Conservation (phyloP, 441 rosid species). For the Pelargonium hybrid region DNA sequence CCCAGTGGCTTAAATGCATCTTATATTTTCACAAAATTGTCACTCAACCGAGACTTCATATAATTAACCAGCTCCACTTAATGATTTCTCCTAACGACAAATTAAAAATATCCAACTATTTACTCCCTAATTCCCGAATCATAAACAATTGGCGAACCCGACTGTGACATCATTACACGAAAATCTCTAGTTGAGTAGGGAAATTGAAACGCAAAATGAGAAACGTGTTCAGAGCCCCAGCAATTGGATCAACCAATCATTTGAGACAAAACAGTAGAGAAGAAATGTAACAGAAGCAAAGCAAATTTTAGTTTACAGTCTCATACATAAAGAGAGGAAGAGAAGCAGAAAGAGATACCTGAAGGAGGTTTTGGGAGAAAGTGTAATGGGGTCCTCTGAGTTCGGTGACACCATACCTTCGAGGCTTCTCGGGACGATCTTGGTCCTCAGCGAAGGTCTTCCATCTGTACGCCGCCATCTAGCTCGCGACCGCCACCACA, state of each 20-base stretch:
- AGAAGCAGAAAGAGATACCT: constrained; percentile 25
- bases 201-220: background rate
- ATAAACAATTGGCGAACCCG: background rate
- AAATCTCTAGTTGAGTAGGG: background rate
- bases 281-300: background rate
- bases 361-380: constrained; percentile 51
- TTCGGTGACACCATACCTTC: constrained; percentile 76
- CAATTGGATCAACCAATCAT: no score
- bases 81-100: background rate
- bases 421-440: constrained; percentile 90
- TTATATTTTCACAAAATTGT: no score
- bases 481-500: no score
- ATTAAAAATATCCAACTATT: background rate
- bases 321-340: background rate
- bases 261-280: background rate
- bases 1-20: no score
- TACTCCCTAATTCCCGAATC: background rate
- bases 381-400: constrained; percentile 68
- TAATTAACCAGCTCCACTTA: background rate
- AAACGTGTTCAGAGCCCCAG: no score
- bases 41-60: no score
- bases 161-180: background rate
- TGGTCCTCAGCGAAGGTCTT: constrained; percentile 64
- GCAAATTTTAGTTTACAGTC: background rate
- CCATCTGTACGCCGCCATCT: constrained; percentile 51